Percentiles rank a stretch among this genome's conserved stretches.
These are phyloP conservation scores for Kwoniella sp. DNA, from an alignment of 768 basidiomycete species.

Conservation along the genomic window DNA sequence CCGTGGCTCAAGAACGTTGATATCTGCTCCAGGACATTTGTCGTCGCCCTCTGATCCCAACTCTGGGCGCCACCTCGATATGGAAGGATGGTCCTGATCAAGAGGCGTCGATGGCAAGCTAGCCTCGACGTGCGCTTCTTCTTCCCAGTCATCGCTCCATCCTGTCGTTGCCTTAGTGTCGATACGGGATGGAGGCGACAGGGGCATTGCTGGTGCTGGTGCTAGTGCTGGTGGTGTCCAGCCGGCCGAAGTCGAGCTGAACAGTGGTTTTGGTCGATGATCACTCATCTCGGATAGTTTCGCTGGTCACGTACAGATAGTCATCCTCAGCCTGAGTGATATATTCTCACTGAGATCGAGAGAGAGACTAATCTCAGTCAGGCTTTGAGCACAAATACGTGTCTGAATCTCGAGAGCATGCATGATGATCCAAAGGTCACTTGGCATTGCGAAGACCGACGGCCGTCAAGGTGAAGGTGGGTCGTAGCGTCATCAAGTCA, in stretches of 20 bases:
- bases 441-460: neutral
- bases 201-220: no score
- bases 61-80: no score
- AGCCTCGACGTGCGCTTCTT: constrained; percentile 22
- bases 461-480: neutral
- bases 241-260: neutral
- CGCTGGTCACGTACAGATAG: neutral
- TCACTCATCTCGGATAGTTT: neutral
- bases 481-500: neutral
- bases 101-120: constrained; percentile 24
- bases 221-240: neutral
- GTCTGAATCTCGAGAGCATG: neutral
- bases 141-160: constrained; percentile 12
- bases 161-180: neutral
- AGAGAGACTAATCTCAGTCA: no score
- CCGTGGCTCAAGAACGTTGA: no score
- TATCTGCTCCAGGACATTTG: no score
- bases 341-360: no score
- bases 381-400: neutral
- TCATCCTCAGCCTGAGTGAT: neutral
- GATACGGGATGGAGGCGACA: neutral
- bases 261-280: neutral
- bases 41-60: no score
- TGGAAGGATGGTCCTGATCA: neutral
- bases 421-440: neutral